These are phyloP conservation scores for Diaporthe vaccinii DNA, from an alignment of 2,329 filamentous ascomycete species.

Conservation along the genomic window DNA sequence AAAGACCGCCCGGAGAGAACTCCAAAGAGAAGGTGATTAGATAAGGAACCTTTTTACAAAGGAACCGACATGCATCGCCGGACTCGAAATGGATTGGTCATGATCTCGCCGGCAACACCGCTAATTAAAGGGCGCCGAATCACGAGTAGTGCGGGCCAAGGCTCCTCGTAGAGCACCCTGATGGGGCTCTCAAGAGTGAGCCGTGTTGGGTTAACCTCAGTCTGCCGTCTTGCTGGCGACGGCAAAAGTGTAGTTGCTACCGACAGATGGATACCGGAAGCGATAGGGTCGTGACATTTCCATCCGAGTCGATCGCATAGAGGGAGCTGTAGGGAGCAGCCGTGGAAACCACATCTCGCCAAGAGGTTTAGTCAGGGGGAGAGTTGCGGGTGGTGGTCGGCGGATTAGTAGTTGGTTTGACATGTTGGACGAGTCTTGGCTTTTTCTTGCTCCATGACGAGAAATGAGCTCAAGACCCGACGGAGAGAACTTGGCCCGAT, in stretches of 20 bases:
- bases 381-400: background rate
- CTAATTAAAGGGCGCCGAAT: constrained; percentile 1
- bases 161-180: background rate
- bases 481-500: background rate
- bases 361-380: constrained; percentile 13
- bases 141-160: background rate
- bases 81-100: background rate
- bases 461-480: background rate
- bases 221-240: background rate
- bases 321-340: background rate
- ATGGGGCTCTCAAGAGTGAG: background rate
- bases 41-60: background rate
- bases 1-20: background rate
- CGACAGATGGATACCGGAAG: no score
- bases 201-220: background rate
- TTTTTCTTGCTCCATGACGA: background rate
- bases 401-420: background rate
- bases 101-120: background rate
- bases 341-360: background rate
- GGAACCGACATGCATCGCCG: background rate
- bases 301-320: background rate
- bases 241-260: background rate
- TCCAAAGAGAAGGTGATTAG: background rate
- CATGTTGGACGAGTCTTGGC: constrained; percentile 1
- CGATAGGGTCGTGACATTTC: background rate